Evolutionary conservation across 1,284 basidiomycete genomes (phyloP), one percentile per base, ranked within the genome.

Genomic region (Sanguinoderma infundibulare): DNA sequence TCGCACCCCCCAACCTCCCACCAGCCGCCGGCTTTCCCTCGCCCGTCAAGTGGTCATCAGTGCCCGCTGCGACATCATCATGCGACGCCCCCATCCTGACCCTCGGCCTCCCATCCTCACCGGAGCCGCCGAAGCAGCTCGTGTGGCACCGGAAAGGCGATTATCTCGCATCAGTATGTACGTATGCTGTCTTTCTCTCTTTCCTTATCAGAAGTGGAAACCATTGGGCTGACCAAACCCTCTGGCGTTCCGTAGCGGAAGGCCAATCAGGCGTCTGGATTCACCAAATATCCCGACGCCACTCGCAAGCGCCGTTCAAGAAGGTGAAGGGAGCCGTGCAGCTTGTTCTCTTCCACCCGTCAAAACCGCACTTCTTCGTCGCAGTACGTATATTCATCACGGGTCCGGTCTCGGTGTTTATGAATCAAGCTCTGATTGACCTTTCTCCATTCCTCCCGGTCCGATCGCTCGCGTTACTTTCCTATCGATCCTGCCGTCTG

Each of bases 261-360:
- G 82, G 80, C 28, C 87, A 92, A 67, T 86, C 87, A 20, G 86
- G 87, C 46, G 89, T 96, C 26, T 92, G 95, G 86, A 98, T 99
- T 59, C 98, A 99, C 76, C 98, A 99, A 74, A 77, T 98, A 12
- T 90, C 92, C 42, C 90, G 92, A 68, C 89, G 97, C 73, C 92
- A 98, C 74, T 98, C 96, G 7, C 98, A 99, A 78, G 94, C 96
- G 22, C 98, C 98, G 12, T 99, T 99, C 87, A 92, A 90, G 74
- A 96, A 96, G 75, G 87, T 96, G 67, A 93, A 94, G 74, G 97
- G 98, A 30, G 75, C 86, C 12, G 91, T 98, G 10, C 97, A 99
- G 78, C 81, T 91, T 57, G 94, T 98, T 17, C 84, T 91, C 50
- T 99, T 99, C 87, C 98, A 99, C 77, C 97, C 98, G 2, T 78